A percentile compares a stretch with the other conserved stretches of the same genome.
Conservation (phyloP, 257 asterid species). For the Solanum virginianum region DNA sequence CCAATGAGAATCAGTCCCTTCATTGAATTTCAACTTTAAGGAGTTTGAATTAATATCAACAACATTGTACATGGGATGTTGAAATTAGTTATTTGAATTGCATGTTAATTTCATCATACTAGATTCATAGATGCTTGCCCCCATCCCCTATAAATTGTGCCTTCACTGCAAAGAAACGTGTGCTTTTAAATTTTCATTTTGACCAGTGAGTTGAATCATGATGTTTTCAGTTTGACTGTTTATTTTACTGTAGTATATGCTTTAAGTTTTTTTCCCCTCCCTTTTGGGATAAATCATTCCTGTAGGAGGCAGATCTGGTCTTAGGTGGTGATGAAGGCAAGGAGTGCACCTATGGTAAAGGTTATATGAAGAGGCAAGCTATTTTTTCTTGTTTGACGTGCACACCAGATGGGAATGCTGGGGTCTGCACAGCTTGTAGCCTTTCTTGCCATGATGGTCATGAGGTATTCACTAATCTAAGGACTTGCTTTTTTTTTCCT, state of each 20-base stretch:
- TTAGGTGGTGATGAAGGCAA: constrained; percentile 96
- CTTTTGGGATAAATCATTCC: neutral
- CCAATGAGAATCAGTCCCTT: neutral
- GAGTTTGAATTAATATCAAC: neutral
- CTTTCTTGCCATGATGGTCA: constrained; percentile 91
- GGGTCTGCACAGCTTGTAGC: constrained; percentile 89
- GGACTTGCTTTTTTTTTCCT: neutral
- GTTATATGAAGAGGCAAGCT: constrained; percentile 81
- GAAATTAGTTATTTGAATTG: neutral
- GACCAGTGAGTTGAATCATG: neutral
- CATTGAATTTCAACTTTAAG: neutral
- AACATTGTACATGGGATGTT: neutral
- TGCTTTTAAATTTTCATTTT: neutral
- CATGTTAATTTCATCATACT: neutral
- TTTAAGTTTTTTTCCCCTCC: neutral
- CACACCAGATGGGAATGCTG: constrained; percentile 85
- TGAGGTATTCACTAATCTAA: constrained; percentile 39
- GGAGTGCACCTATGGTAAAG: constrained; percentile 75
- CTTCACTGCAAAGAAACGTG: neutral
- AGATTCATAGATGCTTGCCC: neutral
- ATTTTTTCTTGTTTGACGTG: constrained; percentile 90
- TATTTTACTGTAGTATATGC: neutral
- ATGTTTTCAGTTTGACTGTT: neutral
- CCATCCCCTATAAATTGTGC: neutral
- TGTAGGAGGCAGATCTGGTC: constrained; percentile 79